These are phyloP conservation scores for Nephelium lappaceum DNA, from an alignment of 345 rosid genomes.

Conservation along the genomic window DNA sequence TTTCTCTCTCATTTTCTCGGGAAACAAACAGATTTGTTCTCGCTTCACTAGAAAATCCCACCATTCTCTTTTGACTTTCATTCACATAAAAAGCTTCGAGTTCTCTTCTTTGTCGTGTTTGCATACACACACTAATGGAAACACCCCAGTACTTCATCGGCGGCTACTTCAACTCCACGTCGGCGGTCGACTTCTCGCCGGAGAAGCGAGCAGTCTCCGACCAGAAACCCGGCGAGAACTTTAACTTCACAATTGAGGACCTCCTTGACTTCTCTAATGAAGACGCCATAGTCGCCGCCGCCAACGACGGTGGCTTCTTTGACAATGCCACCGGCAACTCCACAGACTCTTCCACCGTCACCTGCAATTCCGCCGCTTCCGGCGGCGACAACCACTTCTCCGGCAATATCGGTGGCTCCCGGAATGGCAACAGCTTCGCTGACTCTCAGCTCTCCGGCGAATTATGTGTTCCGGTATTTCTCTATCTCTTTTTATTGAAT, in stretches of 20 bases:
- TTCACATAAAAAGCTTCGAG: neutral
- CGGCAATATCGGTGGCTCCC: slow-evolving; percentile 24
- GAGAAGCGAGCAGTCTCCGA: slow-evolving; percentile 38
- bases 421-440: slow-evolving; percentile 29
- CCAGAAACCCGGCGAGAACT: slow-evolving; percentile 42
- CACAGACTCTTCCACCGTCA: slow-evolving; percentile 47
- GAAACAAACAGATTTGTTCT: neutral
- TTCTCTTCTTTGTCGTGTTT: neutral
- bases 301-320: slow-evolving; percentile 35
- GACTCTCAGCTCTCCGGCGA: slow-evolving; percentile 55
- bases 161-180: slow-evolving; percentile 30
- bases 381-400: slow-evolving; percentile 33
- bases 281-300: slow-evolving; percentile 35
- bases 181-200: slow-evolving; percentile 32
- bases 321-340: slow-evolving; percentile 45
- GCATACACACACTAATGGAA: slow-evolving; percentile 38
- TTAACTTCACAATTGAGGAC: slow-evolving; percentile 65
- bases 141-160: slow-evolving; percentile 40
- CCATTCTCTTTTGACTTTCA: neutral
- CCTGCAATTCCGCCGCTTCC: slow-evolving; percentile 54
- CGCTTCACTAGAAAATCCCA: neutral
- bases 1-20: neutral
- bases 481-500: neutral
- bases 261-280: slow-evolving; percentile 72
- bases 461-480: slow-evolving; percentile 68